Evolutionary conservation across 495 filamentous ascomycete species (phyloP).

Genomic region (Venustampulla echinocandica): DNA sequence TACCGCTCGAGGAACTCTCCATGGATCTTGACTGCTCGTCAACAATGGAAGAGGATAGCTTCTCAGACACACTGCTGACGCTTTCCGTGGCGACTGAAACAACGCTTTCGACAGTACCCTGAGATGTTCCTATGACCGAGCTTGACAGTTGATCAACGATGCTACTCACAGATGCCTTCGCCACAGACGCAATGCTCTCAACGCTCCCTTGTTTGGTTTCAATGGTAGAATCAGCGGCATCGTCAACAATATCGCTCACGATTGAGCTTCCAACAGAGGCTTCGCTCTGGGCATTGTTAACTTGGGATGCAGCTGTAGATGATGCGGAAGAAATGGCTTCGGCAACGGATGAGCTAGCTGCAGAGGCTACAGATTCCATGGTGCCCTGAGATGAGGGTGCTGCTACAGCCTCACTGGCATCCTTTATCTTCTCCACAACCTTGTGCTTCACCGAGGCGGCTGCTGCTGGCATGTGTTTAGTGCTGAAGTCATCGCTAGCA

Average conservation of each 20-base stretch:
- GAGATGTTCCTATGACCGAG: slow-evolving; percentile 25
- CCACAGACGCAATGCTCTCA: slow-evolving; percentile 30
- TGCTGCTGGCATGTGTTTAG: slow-evolving; percentile 40
- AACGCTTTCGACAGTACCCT: slow-evolving; percentile 24
- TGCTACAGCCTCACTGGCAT: slow-evolving; percentile 31
- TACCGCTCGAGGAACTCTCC: slow-evolving; percentile 20
- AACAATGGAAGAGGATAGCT: slow-evolving; percentile 17
- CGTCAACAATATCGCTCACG: slow-evolving; percentile 12
- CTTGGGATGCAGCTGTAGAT: slow-evolving; percentile 26
- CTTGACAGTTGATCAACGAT: slow-evolving; percentile 29
- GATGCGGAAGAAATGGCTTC: slow-evolving; percentile 29
- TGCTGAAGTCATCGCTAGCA: slow-evolving; percentile 64
- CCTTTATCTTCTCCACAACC: slow-evolving; percentile 26
- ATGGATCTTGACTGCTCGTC: slow-evolving; percentile 24
- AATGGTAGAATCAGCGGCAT: slow-evolving; percentile 20
- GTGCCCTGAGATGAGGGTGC: slow-evolving; percentile 29
- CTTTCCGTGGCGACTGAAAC: slow-evolving; percentile 23
- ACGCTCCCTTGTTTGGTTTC: slow-evolving; percentile 25
- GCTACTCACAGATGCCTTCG: slow-evolving; percentile 22
- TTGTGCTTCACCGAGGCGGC: slow-evolving; percentile 35
- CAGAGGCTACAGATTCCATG: slow-evolving; percentile 28
- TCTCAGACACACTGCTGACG: slow-evolving; percentile 19
- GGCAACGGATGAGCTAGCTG: slow-evolving; percentile 26
- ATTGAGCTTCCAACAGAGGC: slow-evolving; percentile 17
- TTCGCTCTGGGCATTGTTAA: slow-evolving; percentile 8